A percentile compares a stretch with the other conserved stretches of the same genome.
These are phyloP conservation scores for Mrakia hoshinonis DNA, from an alignment of 768 basidiomycete genomes.

Conservation along the genomic window DNA sequence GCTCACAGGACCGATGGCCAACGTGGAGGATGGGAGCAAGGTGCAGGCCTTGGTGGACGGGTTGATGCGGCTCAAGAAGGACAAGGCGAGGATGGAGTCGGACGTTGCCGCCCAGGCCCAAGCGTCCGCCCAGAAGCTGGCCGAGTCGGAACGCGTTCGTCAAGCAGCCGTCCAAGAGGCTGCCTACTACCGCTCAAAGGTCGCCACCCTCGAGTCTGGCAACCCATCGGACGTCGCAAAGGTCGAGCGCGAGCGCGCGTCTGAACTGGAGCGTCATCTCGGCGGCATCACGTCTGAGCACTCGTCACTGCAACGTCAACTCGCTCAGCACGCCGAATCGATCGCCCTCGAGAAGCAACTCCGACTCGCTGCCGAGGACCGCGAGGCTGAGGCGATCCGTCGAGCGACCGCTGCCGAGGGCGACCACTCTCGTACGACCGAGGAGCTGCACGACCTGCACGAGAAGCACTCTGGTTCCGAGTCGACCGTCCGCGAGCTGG, in stretches of 20 bases:
- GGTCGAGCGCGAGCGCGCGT: conserved; percentile 67
- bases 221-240: conserved; percentile 57
- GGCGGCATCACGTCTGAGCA: conserved; percentile 56
- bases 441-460: conserved; percentile 63
- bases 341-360: conserved; percentile 66
- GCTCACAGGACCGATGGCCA: conserved; percentile 17
- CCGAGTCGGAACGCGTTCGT: conserved; percentile 69
- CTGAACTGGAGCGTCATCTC: conserved; percentile 65
- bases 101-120: conserved; percentile 58
- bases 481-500: conserved; percentile 60
- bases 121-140: conserved; percentile 63
- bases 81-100: conserved; percentile 67
- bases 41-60: conserved; percentile 53
- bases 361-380: conserved; percentile 68
- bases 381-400: conserved; percentile 62
- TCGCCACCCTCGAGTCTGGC: conserved; percentile 70
- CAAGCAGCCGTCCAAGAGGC: conserved; percentile 80
- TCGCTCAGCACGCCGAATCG: conserved; percentile 63
- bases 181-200: conserved; percentile 88
- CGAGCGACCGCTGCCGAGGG: conserved; percentile 68
- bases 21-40: conserved; percentile 22
- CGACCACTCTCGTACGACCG: conserved; percentile 53
- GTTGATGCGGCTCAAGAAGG: conserved; percentile 74
- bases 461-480: conserved; percentile 56
- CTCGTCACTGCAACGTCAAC: conserved; percentile 57